Percentiles rank a stretch among this genome's conserved stretches.
These are phyloP conservation scores for Ophiosphaerella herpotricha DNA, from an alignment of 2,329 filamentous ascomycete genomes.

Conservation along the genomic window DNA sequence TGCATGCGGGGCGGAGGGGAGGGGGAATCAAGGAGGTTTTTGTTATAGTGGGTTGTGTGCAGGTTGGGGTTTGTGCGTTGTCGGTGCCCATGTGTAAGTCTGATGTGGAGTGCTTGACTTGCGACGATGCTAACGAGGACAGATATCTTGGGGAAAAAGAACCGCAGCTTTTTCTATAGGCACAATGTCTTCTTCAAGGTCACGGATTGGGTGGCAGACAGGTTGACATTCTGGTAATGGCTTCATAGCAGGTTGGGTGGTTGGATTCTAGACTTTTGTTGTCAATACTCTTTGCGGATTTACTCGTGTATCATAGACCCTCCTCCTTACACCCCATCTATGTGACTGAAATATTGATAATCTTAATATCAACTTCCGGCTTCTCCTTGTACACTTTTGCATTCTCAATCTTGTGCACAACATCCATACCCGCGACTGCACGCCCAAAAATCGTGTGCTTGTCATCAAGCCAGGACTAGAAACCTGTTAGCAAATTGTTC, in stretches of 20 bases:
- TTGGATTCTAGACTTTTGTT: background rate
- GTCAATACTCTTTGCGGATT: too few relatives aligned
- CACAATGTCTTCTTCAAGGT: constrained; percentile 42
- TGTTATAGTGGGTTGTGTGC: constrained; percentile 72
- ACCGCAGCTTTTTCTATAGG: constrained; percentile 38
- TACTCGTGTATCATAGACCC: background rate
- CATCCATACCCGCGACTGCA: constrained; percentile 86
- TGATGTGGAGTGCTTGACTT: background rate
- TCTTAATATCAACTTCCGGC: constrained; percentile 96
- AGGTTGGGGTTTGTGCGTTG: constrained; percentile 74
- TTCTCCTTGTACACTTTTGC: constrained; percentile 85
- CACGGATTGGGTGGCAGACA: constrained; percentile 38
- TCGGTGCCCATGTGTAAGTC: constrained; percentile 80
- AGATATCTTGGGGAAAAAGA: constrained; percentile 46
- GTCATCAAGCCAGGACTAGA: constrained; percentile 83
- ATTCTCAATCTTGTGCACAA: constrained; percentile 96
- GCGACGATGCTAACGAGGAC: background rate
- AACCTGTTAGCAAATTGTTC: constrained; percentile 26
- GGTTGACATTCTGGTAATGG: constrained; percentile 13
- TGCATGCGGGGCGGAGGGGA: constrained; percentile 54
- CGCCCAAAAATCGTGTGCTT: constrained; percentile 97
- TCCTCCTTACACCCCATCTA: constrained; percentile 5
- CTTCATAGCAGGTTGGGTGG: background rate
- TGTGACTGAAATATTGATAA: constrained; percentile 74
- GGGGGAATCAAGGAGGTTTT: constrained; percentile 65